phyloP scores from a whole-genome alignment of 2,329 filamentous ascomycete species.

The Peltaster fructicola region DNA sequence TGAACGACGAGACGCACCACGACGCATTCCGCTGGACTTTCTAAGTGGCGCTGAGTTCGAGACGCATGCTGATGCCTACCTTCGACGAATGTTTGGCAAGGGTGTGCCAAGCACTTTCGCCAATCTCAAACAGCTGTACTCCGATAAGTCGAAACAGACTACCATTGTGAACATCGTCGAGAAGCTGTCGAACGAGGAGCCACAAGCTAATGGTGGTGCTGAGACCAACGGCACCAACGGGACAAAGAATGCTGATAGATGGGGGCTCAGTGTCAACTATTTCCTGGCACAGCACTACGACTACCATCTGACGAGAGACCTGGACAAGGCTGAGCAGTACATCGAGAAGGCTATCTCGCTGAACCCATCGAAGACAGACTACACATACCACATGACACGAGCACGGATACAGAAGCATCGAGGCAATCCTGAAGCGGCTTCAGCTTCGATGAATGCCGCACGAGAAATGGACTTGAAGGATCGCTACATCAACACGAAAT shows the following conservation, averaged over 20 bases:
- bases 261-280: slow-evolving; percentile 67
- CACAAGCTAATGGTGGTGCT: slow-evolving; percentile 12
- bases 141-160: slow-evolving; percentile 58
- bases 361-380: slow-evolving; percentile 69
- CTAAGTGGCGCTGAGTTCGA: slow-evolving; percentile 67
- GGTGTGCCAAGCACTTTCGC: slow-evolving; percentile 92
- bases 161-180: slow-evolving; percentile 58
- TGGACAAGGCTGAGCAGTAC: slow-evolving; percentile 63
- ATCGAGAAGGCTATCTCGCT: slow-evolving; percentile 70
- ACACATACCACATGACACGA: slow-evolving; percentile 85
- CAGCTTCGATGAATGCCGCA: slow-evolving; percentile 76
- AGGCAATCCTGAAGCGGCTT: slow-evolving; percentile 61
- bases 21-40: slow-evolving; percentile 78
- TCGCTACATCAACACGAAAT: slow-evolving; percentile 95
- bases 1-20: slow-evolving; percentile 67
- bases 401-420: slow-evolving; percentile 86
- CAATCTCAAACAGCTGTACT: slow-evolving; percentile 87
- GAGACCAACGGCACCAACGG: slow-evolving; percentile 12
- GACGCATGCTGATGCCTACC: slow-evolving; percentile 57
- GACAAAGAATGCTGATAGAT: slow-evolving; percentile 31
- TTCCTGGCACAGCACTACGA: slow-evolving; percentile 97
- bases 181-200: slow-evolving; percentile 43
- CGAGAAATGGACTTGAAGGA: slow-evolving; percentile 75
- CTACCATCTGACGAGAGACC: slow-evolving; percentile 70
- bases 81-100: slow-evolving; percentile 72